phyloP scores from a whole-genome alignment of 2,329 filamentous ascomycete genomes.

The Elsinoe necatrix region DNA sequence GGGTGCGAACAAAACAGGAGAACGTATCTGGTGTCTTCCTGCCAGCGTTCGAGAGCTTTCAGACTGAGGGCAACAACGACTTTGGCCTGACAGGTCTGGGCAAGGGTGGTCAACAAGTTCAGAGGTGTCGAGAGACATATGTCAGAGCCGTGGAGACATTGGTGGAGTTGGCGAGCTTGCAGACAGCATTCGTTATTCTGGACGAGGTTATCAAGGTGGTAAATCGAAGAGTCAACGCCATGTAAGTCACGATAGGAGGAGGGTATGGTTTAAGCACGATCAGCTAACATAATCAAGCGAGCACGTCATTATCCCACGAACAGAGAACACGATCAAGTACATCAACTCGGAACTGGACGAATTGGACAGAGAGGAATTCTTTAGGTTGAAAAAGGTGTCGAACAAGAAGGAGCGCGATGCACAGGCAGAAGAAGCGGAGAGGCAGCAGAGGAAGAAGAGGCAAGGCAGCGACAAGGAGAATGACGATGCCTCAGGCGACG shows the following conservation, averaged over 20 bases:
- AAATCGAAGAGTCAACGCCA: conserved; percentile 94
- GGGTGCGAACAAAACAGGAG: conserved; percentile 90
- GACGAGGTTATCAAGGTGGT: conserved; percentile 99
- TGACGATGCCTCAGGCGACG: conserved; percentile 24
- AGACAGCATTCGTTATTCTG: conserved; percentile 95
- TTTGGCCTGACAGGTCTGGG: conserved; percentile 93
- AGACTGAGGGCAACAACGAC: conserved; percentile 83
- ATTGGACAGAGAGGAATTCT: conserved; percentile 95
- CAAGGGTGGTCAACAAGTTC: conserved; percentile 95
- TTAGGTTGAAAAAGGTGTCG: conserved; percentile 88
- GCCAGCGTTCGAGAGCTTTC: conserved; percentile 86
- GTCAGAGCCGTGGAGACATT: conserved; percentile 90
- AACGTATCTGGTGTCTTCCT: conserved; percentile 96
- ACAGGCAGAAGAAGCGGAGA: conserved; percentile 31
- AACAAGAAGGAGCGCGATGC: conserved; percentile 54
- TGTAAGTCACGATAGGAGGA: conserved; percentile 51
- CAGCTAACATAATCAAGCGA: conserved; percentile 45
- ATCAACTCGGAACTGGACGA: conserved; percentile 98
- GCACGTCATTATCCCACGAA: conserved; percentile 93
- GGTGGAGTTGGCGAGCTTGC: conserved; percentile 87
- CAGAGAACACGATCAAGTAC: conserved; percentile 99
- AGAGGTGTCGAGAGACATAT: conserved; percentile 91
- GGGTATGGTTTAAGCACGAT: background rate
- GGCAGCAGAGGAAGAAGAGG: conserved; percentile 23
- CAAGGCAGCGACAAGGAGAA: conserved; percentile 15